Evolutionary conservation across 495 filamentous ascomycete genomes (phyloP).

Genomic region (Schizothecium vesticola): DNA sequence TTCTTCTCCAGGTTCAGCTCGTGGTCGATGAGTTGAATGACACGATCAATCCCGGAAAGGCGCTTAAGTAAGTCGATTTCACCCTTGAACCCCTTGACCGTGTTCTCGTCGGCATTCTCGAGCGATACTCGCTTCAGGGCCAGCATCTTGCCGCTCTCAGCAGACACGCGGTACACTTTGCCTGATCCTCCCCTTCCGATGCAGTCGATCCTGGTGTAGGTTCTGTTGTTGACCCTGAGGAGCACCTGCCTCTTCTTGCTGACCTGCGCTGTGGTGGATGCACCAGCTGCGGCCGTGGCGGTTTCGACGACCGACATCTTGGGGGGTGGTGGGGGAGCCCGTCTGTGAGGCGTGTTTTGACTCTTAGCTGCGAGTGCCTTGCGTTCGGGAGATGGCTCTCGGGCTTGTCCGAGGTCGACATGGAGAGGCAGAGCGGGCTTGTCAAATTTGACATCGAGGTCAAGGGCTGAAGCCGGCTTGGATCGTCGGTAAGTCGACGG

Average conservation of each 20-base stretch:
- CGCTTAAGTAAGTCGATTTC: conserved; percentile 90
- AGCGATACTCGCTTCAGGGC: conserved; percentile 89
- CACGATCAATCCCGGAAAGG: conserved; percentile 75
- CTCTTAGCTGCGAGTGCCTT: conserved; percentile 66
- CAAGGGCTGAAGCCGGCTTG: conserved; percentile 38
- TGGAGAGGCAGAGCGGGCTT: conserved; percentile 45
- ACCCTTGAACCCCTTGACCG: conserved; percentile 86
- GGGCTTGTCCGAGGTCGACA: conserved; percentile 22
- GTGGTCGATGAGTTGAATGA: conserved; percentile 85
- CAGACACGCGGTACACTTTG: conserved; percentile 93
- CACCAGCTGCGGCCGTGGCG: conserved; percentile 78
- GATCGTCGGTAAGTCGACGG: conserved; percentile 66
- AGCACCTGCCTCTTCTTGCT: conserved; percentile 68
- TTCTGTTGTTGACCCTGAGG: conserved; percentile 83
- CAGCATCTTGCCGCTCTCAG: conserved; percentile 90
- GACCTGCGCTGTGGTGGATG: conserved; percentile 63
- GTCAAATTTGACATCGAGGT: conserved; percentile 54
- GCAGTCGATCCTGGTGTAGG: conserved; percentile 80
- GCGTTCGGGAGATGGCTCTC: conserved; percentile 52
- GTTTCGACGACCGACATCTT: conserved; percentile 95
- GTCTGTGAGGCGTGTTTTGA: conserved; percentile 75
- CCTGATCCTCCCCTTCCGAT: conserved; percentile 89
- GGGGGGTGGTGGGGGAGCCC: conserved; percentile 78
- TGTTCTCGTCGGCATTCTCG: conserved; percentile 78
- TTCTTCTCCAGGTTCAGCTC: conserved; percentile 88